These are phyloP conservation scores for Trametes elegans DNA, from an alignment of 768 basidiomycete species.

Conservation along the genomic window DNA sequence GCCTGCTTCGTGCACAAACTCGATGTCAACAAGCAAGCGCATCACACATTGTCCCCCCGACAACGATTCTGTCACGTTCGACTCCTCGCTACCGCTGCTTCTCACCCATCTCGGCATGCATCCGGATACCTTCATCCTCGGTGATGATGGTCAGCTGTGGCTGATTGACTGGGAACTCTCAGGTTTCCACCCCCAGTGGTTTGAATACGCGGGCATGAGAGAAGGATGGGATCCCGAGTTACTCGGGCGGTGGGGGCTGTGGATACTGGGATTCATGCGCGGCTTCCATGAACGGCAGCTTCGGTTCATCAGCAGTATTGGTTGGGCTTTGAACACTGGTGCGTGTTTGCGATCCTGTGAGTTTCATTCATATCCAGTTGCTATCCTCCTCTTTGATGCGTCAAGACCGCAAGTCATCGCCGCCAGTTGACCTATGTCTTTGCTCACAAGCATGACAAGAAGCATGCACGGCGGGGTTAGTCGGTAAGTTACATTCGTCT, in stretches of 20 bases:
- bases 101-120: slow-evolving; percentile 2
- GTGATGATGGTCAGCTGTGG: background rate
- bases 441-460: no score
- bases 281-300: slow-evolving; percentile 8
- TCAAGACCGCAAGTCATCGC: no score
- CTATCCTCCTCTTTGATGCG: no score
- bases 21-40: slow-evolving; percentile 6
- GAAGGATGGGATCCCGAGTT: background rate
- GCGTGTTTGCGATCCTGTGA: background rate
- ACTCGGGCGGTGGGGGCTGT: background rate
- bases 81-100: slow-evolving; percentile 11
- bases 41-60: slow-evolving; percentile 9
- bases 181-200: slow-evolving; percentile 14
- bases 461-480: no score
- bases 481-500: no score
- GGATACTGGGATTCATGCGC: background rate
- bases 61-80: slow-evolving; percentile 2
- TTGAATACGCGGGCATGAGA: slow-evolving; percentile 3
- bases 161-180: slow-evolving; percentile 15
- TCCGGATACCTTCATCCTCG: slow-evolving; percentile 1
- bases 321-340: slow-evolving; percentile 5
- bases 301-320: background rate
- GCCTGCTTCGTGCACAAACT: slow-evolving; percentile 24
- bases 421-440: no score
- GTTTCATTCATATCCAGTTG: no score